Base-by-base conservation (phyloP, 345 rosid species). In the Pistacia integerrima region DNA sequence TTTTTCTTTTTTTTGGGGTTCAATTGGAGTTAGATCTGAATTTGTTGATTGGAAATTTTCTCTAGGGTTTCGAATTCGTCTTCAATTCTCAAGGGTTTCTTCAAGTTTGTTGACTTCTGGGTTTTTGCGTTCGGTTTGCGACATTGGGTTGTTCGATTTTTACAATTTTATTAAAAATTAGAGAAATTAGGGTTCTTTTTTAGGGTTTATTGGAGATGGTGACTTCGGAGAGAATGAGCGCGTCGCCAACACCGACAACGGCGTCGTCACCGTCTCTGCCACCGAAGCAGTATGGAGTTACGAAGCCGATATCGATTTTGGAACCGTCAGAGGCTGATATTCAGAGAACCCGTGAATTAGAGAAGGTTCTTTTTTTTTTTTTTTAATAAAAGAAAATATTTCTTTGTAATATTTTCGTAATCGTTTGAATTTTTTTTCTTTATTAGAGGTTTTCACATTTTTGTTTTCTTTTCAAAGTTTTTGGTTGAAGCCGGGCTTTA, bases 251-350 rank as follows among this genome's bases (percentile, higher is more conserved):
- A 77, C 69, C 72, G 62, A 52, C 64, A 66, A 54, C 64, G 36
- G 4, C 33, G 4, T 18, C 28, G 11, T 3, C 67, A 28, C 38
- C 7, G 18, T 14, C 46, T 17, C 16, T 63, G 51, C 44, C 62
- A 2, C 25, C 76, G 56, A 86, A 77, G 75, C 88, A 82, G 65
- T 84, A 36, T 28, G 92, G 92, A 22, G 87, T 86, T 2, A 87
- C 88, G 48, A 81, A 89, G 75, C 94, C 94, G 62, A 83, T 90
- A n/a, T 90, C 92, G 11, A 44, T 78, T 74, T 83, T 88, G 22
- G 92, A 86, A 55, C 94, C 94, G 13, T 78, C 83, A 1, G 86
- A 80, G 48, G 86, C 73, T n/a, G 94, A 90, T 85, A 12, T 77
- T 2, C 90, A 73, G 77, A 83, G 86, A 56, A 89, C 71, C 66